Evolutionary conservation across 257 asterid species (phyloP).

Genomic region (Solanum bukasovii): DNA sequence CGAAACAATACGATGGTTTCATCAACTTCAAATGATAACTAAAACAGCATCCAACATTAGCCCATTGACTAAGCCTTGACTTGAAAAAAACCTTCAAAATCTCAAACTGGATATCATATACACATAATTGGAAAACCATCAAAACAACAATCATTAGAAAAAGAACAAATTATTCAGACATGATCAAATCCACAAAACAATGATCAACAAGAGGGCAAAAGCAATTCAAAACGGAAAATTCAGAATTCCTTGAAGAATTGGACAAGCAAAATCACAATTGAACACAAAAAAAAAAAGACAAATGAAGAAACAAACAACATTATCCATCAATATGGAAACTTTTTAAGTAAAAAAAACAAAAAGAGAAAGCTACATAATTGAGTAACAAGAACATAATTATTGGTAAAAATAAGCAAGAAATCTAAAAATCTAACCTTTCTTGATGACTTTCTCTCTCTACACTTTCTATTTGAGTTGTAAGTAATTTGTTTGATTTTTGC

Average conservation of each 20-base stretch:
- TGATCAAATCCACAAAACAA: not conserved
- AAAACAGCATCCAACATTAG: not conserved
- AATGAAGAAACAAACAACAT: not conserved
- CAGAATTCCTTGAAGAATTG: not conserved
- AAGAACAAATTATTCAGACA: not conserved
- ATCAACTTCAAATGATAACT: not conserved
- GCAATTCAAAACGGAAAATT: not conserved
- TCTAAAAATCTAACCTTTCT: not conserved
- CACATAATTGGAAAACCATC: not conserved
- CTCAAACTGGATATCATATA: not conserved
- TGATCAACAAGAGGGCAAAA: not conserved
- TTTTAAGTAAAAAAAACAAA: not conserved
- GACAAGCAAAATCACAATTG: not conserved
- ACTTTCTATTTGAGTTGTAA: not conserved
- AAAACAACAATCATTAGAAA: not conserved
- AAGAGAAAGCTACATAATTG: not conserved
- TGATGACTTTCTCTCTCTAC: not conserved
- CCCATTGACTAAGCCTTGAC: not conserved
- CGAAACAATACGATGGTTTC: not conserved
- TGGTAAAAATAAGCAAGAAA: not conserved
- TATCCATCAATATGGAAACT: not conserved
- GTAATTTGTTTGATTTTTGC: not conserved
- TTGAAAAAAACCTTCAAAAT: not conserved
- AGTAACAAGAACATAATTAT: not conserved
- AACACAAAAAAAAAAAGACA: not conserved